phyloP scores from a whole-genome alignment of 306 rosid species.

The Astragalus membranaceus region DNA sequence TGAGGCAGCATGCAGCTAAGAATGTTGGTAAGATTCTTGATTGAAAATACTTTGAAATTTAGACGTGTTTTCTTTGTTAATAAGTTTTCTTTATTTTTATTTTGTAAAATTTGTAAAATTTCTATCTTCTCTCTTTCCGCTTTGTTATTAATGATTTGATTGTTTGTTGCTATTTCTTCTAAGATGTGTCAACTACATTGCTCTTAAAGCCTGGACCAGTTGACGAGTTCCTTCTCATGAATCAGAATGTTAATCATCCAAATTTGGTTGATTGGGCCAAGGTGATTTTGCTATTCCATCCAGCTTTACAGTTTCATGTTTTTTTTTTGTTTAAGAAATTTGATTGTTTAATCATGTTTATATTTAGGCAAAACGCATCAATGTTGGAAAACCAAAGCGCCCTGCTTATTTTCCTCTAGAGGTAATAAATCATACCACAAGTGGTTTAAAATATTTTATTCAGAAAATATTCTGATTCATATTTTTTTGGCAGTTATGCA shows the following conservation, averaged over 20 bases:
- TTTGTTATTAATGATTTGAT: neutral
- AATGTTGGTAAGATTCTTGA: constrained; percentile 27
- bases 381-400: constrained; percentile 41
- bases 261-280: constrained; percentile 34
- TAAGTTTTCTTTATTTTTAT: no score
- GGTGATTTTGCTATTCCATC: constrained; percentile 15
- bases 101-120: no score
- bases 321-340: neutral
- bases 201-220: constrained; percentile 44
- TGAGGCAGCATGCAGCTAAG: constrained; percentile 44
- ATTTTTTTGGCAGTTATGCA: constrained; percentile 30
- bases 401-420: constrained; percentile 38
- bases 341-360: neutral
- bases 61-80: no score
- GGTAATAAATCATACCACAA: constrained; percentile 4
- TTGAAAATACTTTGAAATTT: no score
- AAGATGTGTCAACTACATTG: constrained; percentile 51
- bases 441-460: neutral
- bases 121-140: no score
- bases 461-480: neutral
- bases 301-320: neutral
- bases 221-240: constrained; percentile 28
- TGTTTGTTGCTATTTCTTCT: neutral
- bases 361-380: constrained; percentile 40
- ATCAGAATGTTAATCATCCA: constrained; percentile 26